These are phyloP conservation scores for Calonectria pseudoturangicola DNA, from an alignment of 2,329 filamentous ascomycete species.

Conservation along the genomic window DNA sequence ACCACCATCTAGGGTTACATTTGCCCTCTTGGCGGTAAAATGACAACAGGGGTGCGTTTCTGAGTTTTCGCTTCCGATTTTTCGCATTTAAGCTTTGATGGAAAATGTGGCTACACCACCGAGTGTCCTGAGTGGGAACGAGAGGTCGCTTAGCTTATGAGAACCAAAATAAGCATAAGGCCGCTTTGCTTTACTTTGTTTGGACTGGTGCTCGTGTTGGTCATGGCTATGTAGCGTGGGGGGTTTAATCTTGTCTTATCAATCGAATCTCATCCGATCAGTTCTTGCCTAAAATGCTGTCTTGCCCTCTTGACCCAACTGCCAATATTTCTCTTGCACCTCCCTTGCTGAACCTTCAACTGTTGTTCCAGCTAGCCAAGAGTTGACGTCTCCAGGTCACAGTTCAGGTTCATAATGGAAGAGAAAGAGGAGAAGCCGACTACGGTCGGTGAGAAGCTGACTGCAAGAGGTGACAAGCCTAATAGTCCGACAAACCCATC, in stretches of 20 bases:
- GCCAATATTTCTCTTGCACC: neutral
- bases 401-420: neutral
- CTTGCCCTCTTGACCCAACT: neutral
- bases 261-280: neutral
- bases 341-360: too few relatives aligned
- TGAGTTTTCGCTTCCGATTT: conserved; percentile 6
- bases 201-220: neutral
- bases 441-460: neutral
- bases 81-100: neutral
- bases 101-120: neutral
- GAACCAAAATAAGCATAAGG: conserved; percentile 14
- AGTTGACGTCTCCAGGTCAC: too few relatives aligned
- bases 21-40: neutral
- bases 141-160: neutral
- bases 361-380: too few relatives aligned
- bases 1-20: neutral
- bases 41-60: neutral
- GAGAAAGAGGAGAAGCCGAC: neutral
- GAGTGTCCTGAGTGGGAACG: neutral
- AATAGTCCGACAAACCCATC: neutral
- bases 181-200: neutral
- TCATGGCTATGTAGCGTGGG: neutral
- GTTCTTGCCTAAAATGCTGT: neutral
- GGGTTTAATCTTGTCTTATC: conserved; percentile 22
- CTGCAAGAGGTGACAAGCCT: neutral